Base-by-base conservation (phyloP, 306 rosid genomes). In the Coriaria nepalensis region DNA sequence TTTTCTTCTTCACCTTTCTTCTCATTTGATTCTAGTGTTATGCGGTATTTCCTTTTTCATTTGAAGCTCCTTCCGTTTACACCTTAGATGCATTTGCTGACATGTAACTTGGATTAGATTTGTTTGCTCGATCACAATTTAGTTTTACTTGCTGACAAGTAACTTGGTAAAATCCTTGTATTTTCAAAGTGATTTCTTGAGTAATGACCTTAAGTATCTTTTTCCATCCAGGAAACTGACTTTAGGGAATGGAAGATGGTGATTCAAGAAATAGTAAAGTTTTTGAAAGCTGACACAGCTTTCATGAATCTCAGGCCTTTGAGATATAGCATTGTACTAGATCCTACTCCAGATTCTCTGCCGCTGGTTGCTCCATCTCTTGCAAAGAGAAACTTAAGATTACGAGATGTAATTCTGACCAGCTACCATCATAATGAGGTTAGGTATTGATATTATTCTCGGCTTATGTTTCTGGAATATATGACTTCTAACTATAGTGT, bases 181-280 rank as follows among this genome's bases (percentile, higher is more conserved):
- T 15, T 51, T 51, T 20, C 14, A 37, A 36, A 13, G 33, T 60
- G 36, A 37, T n/a, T n/a, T n/a, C 56, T 63, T 51, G 53, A 55
- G 65, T 71, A 55, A 60, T 68, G 68, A 54, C 61, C 64, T 56
- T 53, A 52, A 33, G 60, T 54, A 49, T 39, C 68, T 57, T 41
- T 72, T 68, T 49, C n/a, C n/a, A n/a, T n/a, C n/a, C 81, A 81
- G 90, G 97, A 84, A 52, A 71, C 77, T 55, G 94, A 90, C 63
- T 84, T 84, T 67, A 90, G 70, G 59, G 97, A 90, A 63, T 90
- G 95, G 95, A 90, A 81, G 80, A 68, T 77, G 76, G 97, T 84
- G 72, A 74, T 84, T 68, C 86, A 81, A 64, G 97, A 90, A 77
- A 69, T 77, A 52, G 73, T 69, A 74, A 76, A 79, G 68, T 90